Base-by-base conservation (phyloP, 2,329 filamentous ascomycete genomes). In the Phialocephala sp. region DNA sequence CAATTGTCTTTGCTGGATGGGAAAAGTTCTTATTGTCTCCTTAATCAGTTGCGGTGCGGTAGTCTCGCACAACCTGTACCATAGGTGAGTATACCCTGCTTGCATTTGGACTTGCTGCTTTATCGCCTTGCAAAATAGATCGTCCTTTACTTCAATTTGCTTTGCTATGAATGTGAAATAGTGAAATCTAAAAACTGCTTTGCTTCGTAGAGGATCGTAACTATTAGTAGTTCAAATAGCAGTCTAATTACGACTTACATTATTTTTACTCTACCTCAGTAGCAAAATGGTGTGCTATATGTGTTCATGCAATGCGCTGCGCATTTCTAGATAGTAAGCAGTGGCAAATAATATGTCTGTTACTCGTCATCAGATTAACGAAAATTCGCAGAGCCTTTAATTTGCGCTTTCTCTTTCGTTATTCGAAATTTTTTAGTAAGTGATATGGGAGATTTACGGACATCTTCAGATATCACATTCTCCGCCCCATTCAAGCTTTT, bases 81-180 rank as follows among this genome's bases (percentile, higher is more conserved):
- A 66, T 70, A 69, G 67, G 70, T 72, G 69, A 72, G 69, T 71
- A 70, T 68, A 63, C 66, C 69, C 66, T 64, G 65, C 65, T 66
- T 67, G 62, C 67, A 52, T 63, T 45, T 65, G 60, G 57, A 57
- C 43, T 63, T 61, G 52, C 59, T 61, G 18, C 57, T 61, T 61
- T 43, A 43, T 6, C 18, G 18, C 52, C 20, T 18, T 56, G 14
- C 52, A 36, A 6, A 56, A 56, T 54, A 3, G 18, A 43, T 43
- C 18, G 41, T n/a, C 41, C 41, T 43, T 14, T 43, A 43, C 41
- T 43, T 43, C 6, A 18, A 50, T 50, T 5, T 24, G 45, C 12
- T 14, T 24, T 24, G 20, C 8, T 50, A 54, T 32, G 47, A 27
- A 35, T 18, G 50, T 54, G 50, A 54, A 50, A 43, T 2, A 18